phyloP scores from a whole-genome alignment of 495 filamentous ascomycete genomes.

The Neurospora hispaniola region DNA sequence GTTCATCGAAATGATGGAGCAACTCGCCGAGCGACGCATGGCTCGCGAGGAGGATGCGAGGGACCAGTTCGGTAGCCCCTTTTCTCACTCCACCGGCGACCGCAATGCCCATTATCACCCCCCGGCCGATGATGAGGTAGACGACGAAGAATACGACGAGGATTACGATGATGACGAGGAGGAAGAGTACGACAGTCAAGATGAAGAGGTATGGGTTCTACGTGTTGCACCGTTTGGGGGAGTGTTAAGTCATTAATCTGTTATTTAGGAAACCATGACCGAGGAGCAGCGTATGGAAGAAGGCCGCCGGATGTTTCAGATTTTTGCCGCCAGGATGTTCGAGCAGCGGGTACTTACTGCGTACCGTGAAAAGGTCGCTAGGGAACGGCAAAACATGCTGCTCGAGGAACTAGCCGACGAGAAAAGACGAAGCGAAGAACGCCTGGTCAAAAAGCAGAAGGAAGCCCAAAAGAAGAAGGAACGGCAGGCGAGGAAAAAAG shows the following conservation, averaged over 20 bases:
- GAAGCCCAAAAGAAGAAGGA: slow-evolving; percentile 91
- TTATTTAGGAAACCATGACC: slow-evolving; percentile 77
- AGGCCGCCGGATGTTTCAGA: slow-evolving; percentile 97
- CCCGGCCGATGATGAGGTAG: slow-evolving; percentile 60
- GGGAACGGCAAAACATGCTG: slow-evolving; percentile 82
- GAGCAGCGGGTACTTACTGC: slow-evolving; percentile 95
- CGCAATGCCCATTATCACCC: slow-evolving; percentile 36
- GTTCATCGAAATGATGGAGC: slow-evolving; percentile 99
- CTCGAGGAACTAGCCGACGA: slow-evolving; percentile 89
- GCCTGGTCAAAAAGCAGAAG: slow-evolving; percentile 84
- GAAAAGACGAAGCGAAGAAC: slow-evolving; percentile 56
- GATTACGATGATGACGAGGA: slow-evolving; percentile 63
- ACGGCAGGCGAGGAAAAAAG: slow-evolving; percentile 73
- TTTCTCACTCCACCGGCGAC: slow-evolving; percentile 40
- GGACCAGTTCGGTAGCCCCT: slow-evolving; percentile 54
- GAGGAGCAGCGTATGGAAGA: slow-evolving; percentile 99
- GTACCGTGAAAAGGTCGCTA: slow-evolving; percentile 90
- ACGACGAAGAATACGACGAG: slow-evolving; percentile 51
- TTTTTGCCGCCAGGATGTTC: slow-evolving; percentile 98
- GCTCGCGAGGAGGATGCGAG: slow-evolving; percentile 87
- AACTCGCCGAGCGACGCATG: slow-evolving; percentile 95
- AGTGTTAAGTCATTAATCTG: slow-evolving; percentile 23
- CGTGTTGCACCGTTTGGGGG: not conserved
- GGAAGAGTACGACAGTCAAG: slow-evolving; percentile 80
- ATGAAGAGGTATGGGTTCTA: slow-evolving; percentile 50